Evolutionary conservation across 106 monocot species (phyloP), one percentile per base, ranked within the genome.

Genomic region (Dioscorea alata): DNA sequence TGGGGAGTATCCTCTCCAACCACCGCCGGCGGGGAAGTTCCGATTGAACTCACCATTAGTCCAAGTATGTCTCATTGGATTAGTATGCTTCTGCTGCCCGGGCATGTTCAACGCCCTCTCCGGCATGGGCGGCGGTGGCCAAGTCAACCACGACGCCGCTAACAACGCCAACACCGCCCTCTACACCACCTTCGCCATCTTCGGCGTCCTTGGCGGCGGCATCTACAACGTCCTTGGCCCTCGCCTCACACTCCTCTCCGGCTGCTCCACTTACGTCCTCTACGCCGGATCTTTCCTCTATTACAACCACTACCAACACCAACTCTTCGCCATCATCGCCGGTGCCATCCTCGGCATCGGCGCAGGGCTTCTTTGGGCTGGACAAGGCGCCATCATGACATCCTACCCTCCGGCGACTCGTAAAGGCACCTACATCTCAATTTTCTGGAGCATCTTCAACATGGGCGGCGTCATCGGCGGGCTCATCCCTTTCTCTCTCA

Each of bases 91-190:
- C 90, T 99, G 97, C 79, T 99, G 97, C 75, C 92, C 97, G 6
- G 97, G 92, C 6, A 99, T 99, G 97, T 99, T 99, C 89, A 99
- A 99, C 76, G 97, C 92, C 66, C 89, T 99, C 9, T 90, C 92
- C 78, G 97, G 97, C 74, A 86, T 99, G 84, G 97, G 93, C 70
- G 90, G 90, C 50, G 90, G 83, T 16, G 90, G 90, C 21, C 90
- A 90, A 78, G 72, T 90, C 34, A 79, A 90, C 60, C 86, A 78
- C 65, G 52, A 67, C 49, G 92, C 84, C 61, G 92, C 83, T 58
- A 80, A 92, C 87, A 87, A 92, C 83, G 97, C 97, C 72, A 92
- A 92, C 83, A 99, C 97, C n/a, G 97, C 97, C 28, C 89, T 92
- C 35, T 99, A 99, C 90, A 75, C 92, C 61, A 74, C 87, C 52